A percentile compares a stretch with the other conserved stretches of the same genome.
Evolutionary conservation across 2,329 filamentous ascomycete genomes (phyloP).

Genomic region (Talaromyces amestolkiae): DNA sequence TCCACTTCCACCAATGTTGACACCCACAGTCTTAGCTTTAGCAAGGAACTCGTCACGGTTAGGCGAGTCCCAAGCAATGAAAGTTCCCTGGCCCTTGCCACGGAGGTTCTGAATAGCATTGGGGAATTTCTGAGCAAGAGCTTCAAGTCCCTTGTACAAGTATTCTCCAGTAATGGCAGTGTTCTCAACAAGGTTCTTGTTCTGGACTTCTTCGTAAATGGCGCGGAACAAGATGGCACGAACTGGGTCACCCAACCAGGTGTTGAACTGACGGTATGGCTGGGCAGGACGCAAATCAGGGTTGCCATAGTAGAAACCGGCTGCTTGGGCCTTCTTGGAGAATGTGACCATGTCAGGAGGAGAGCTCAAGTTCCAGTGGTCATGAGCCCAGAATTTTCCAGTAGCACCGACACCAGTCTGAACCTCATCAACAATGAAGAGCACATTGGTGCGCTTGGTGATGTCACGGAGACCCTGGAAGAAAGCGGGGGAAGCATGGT

Average conservation of each 20-base stretch:
- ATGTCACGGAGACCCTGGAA: constrained; percentile 80
- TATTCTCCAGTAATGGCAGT: constrained; percentile 78
- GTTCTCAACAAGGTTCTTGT: constrained; percentile 72
- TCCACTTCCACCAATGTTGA: constrained; percentile 86
- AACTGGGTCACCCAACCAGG: constrained; percentile 92
- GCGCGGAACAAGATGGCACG: constrained; percentile 80
- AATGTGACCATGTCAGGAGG: constrained; percentile 94
- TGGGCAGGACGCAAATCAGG: constrained; percentile 79
- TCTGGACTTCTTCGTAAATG: constrained; percentile 78
- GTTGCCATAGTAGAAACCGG: constrained; percentile 88
- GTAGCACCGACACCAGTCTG: constrained; percentile 92
- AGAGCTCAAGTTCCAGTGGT: constrained; percentile 79
- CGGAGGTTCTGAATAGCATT: constrained; percentile 77
- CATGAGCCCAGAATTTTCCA: constrained; percentile 94
- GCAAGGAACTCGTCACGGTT: constrained; percentile 74
- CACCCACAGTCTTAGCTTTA: constrained; percentile 73
- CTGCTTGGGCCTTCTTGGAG: constrained; percentile 91
- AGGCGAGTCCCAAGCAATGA: constrained; percentile 87
- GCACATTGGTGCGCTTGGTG: constrained; percentile 64
- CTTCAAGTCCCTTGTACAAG: constrained; percentile 68
- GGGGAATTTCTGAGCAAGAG: constrained; percentile 68
- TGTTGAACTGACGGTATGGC: constrained; percentile 95
- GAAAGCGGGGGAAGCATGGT: constrained; percentile 84
- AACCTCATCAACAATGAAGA: constrained; percentile 91
- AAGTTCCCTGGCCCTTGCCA: constrained; percentile 84